Base-by-base conservation (phyloP, 2,329 filamentous ascomycete species). In the Trichophyton mentagrophytes region DNA sequence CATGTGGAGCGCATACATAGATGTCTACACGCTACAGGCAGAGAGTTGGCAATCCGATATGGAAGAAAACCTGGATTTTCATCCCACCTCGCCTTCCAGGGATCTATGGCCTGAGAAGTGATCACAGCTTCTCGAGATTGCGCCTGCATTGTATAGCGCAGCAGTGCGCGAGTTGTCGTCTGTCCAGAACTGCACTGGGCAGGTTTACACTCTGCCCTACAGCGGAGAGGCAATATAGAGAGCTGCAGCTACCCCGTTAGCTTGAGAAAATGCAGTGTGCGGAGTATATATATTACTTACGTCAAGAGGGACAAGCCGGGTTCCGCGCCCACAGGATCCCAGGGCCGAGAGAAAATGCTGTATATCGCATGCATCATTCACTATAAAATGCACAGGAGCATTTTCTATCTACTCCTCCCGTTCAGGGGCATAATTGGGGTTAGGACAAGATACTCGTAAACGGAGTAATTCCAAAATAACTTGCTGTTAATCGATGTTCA, bases 1-100 rank as follows among this genome's bases (percentile, higher is more conserved):
- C 49, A 55, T 55, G 49, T 55, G 49, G 47, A 55, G 13, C 17
- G 27, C 49, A 55, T 55, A 55, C n/a, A 53, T 53, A 33, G 6
- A 25, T 33, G 20, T 20, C 3, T 4, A 53, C 30, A 53, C 49
- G 33, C 49, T 7, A n/a, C 49, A 9, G 49, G 6, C 9, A 2
- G 13, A 6, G 27, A 36, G 27, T 33, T 9, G 49, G n/a, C 30
- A 55, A 9, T 17, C 25, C n/a, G 25, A 55, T 25, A 55, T 17
- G 5, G n/a, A 36, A 44, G 27, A 30, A n/a, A 36, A 49, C 46
- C 25, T 27, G 46, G 20, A 49, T 49, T 49, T 49, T 6, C 33
- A 49, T 49, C 30, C 20, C 25, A 15, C 20, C 22, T 49, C 22
- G 25, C 8, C 46, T 30, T 22, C 13, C 3, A 22, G 46, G 20